Evolutionary conservation across 208 protist species (phyloP).

Genomic region (Phytomonas francai): DNA sequence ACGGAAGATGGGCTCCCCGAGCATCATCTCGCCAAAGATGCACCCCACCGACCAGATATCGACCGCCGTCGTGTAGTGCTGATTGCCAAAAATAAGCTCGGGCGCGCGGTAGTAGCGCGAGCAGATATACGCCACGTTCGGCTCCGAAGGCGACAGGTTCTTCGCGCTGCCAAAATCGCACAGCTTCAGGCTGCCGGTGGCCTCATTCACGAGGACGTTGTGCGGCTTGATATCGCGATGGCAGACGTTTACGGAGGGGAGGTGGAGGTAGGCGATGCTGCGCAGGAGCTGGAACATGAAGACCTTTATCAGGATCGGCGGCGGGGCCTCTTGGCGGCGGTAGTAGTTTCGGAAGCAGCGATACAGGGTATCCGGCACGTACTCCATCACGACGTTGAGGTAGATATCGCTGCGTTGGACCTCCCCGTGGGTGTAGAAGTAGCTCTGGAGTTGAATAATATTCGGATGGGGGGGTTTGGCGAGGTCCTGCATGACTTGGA

Average conservation of each 20-base stretch:
- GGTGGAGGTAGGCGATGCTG: slow-evolving; percentile 96
- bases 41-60: slow-evolving; percentile 99
- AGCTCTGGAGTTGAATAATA: slow-evolving; percentile 93
- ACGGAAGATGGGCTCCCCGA: slow-evolving; percentile 99
- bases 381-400: slow-evolving; percentile 99
- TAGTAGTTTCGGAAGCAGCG: slow-evolving; percentile 91
- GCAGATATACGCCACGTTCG: slow-evolving; percentile 99
- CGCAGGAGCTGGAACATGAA: slow-evolving; percentile 86
- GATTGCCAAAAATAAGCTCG: slow-evolving; percentile 98
- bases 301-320: slow-evolving; percentile 70
- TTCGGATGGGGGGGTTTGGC: slow-evolving; percentile 88
- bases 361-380: slow-evolving; percentile 98
- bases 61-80: slow-evolving; percentile 98
- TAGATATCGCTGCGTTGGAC: slow-evolving; percentile 94
- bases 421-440: slow-evolving; percentile 95
- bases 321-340: slow-evolving; percentile 71
- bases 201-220: slow-evolving; percentile 99
- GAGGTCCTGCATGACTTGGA: slow-evolving; percentile 91
- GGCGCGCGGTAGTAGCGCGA: slow-evolving; percentile 98
- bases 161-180: slow-evolving; percentile 99
- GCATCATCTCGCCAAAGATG: slow-evolving; percentile 99
- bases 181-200: slow-evolving; percentile 91
- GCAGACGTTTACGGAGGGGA: slow-evolving; percentile 77
- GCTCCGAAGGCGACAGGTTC: slow-evolving; percentile 95
- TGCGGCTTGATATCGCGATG: slow-evolving; percentile 99